phyloP scores from a whole-genome alignment of 305 asterid genomes.

The Euphrasia arctica region DNA sequence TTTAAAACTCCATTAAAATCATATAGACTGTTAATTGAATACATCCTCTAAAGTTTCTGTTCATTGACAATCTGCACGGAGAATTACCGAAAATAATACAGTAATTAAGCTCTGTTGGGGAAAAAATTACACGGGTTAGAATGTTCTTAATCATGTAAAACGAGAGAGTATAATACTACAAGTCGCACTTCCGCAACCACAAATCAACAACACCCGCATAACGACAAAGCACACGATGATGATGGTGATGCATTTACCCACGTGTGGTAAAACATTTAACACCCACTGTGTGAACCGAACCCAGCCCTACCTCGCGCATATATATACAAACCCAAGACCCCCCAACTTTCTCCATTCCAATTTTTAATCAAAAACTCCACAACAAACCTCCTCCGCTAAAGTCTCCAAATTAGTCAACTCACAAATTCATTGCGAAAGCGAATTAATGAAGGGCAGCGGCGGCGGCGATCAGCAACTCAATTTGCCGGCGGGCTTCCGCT shows the following conservation, averaged over 20 bases:
- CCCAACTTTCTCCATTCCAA: neutral
- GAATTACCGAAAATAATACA: too few species aligned
- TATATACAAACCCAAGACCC: neutral
- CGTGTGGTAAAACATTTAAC: neutral
- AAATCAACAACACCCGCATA: neutral
- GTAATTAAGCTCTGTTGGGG: too few species aligned
- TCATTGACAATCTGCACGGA: too few species aligned
- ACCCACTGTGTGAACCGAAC: neutral
- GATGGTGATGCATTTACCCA: neutral
- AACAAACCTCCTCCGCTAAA: too few species aligned
- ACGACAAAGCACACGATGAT: neutral
- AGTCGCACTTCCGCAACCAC: neutral
- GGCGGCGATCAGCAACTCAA: slow-evolving; percentile 43
- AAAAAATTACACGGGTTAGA: too few species aligned
- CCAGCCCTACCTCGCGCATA: neutral
- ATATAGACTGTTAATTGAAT: too few species aligned
- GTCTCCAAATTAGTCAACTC: too few species aligned
- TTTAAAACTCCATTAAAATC: too few species aligned
- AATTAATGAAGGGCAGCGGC: slow-evolving; percentile 37
- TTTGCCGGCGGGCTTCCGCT: slow-evolving; percentile 89
- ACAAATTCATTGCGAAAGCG: neutral
- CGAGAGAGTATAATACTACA: too few species aligned
- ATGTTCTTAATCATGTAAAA: too few species aligned
- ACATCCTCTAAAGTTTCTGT: too few species aligned
- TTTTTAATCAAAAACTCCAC: neutral